Evolutionary conservation across 371 early-diverging fungal species (phyloP).

Genomic region (Zychaea mexicana): DNA sequence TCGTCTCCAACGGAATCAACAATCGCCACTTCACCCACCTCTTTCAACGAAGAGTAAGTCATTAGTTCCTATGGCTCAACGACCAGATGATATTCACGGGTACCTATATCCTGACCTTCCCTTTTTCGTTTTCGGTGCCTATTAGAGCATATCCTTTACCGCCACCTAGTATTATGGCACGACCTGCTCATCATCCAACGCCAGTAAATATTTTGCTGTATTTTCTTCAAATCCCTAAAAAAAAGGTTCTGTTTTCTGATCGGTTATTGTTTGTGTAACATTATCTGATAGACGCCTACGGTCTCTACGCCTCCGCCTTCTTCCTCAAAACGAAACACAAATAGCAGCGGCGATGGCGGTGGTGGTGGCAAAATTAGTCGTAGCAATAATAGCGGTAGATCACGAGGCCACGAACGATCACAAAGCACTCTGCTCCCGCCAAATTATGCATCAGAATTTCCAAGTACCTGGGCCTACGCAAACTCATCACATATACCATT

Average conservation of each 20-base stretch:
- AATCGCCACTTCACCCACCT: slow-evolving; percentile 14
- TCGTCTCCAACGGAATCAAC: neutral
- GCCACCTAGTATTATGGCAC: neutral
- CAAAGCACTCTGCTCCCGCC: slow-evolving; percentile 1
- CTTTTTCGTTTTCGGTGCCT: neutral
- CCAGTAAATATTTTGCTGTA: neutral
- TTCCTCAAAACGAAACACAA: neutral
- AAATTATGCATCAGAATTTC: slow-evolving; percentile 13
- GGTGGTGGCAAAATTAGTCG: neutral
- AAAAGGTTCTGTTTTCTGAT: neutral
- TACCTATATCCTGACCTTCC: neutral
- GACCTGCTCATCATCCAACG: neutral
- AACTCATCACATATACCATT: neutral
- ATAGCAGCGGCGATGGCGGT: neutral
- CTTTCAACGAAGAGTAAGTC: slow-evolving; percentile 9
- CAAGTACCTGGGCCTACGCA: slow-evolving; percentile 18
- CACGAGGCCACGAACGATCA: slow-evolving; percentile 13
- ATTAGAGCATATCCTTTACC: slow-evolving; percentile 3
- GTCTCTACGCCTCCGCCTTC: slow-evolving; percentile 6
- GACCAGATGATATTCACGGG: neutral
- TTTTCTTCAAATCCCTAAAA: neutral
- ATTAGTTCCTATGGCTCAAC: neutral
- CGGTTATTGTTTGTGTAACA: neutral
- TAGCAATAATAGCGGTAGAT: neutral
- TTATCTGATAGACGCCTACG: neutral